A percentile compares a stretch with the other conserved stretches of the same genome.
Conservation (phyloP, 805 yeast genomes). For the Cyberlindnera galapagoensis region DNA sequence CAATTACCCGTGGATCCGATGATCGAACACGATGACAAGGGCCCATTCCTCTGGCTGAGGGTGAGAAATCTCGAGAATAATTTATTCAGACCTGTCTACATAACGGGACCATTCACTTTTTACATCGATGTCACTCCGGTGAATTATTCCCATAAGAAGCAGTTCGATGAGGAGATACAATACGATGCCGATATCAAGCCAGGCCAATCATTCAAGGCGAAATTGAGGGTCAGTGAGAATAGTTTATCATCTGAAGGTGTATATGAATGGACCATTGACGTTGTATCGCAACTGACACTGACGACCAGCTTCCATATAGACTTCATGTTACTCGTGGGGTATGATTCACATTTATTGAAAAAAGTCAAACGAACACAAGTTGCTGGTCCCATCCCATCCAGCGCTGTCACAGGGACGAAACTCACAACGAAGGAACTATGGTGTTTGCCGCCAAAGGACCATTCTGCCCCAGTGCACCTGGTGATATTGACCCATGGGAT, state of each 20-base stretch:
- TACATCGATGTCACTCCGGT: slow-evolving; percentile 75
- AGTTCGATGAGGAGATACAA: slow-evolving; percentile 34
- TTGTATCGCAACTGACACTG: slow-evolving; percentile 74
- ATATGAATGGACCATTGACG: slow-evolving; percentile 75
- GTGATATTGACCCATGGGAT: slow-evolving; percentile 88
- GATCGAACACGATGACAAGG: slow-evolving; percentile 8
- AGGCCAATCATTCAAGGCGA: slow-evolving; percentile 58
- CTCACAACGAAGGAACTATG: slow-evolving; percentile 67
- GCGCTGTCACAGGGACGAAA: slow-evolving; percentile 23
- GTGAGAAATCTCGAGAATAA: slow-evolving; percentile 68
- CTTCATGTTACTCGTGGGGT: slow-evolving; percentile 56
- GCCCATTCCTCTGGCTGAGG: slow-evolving; percentile 35
- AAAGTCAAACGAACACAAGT: too few species aligned
- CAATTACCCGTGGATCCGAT: background rate
- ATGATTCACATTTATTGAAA: slow-evolving; percentile 27
- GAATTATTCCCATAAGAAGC: slow-evolving; percentile 49
- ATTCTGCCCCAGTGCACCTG: slow-evolving; percentile 62
- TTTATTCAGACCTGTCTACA: slow-evolving; percentile 71
- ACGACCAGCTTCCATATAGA: slow-evolving; percentile 60
- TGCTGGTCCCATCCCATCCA: background rate
- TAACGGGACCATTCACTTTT: slow-evolving; percentile 84
- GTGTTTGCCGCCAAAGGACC: slow-evolving; percentile 55
- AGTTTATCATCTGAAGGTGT: slow-evolving; percentile 25
- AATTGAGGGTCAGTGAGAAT: slow-evolving; percentile 42
- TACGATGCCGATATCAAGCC: slow-evolving; percentile 59